phyloP scores from a whole-genome alignment of 768 basidiomycete species.

The Postia placenta region DNA sequence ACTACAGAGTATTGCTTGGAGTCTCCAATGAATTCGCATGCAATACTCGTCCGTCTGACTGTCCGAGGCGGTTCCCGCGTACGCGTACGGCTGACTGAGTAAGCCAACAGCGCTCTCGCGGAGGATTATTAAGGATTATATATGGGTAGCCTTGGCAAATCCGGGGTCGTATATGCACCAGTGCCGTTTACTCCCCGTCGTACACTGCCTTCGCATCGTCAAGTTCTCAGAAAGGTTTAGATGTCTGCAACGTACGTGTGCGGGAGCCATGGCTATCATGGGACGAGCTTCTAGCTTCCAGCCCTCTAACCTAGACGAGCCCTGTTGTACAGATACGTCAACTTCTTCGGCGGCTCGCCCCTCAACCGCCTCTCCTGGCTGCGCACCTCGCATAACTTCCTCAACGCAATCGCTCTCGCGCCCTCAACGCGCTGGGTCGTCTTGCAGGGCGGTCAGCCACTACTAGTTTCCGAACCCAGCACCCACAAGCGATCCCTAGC shows the following conservation, averaged over 20 bases:
- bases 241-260: slow-evolving; percentile 5
- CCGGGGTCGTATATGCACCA: too few relatives aligned
- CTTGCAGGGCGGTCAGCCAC: slow-evolving; percentile 68
- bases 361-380: slow-evolving; percentile 83
- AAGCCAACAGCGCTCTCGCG: too few relatives aligned
- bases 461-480: slow-evolving; percentile 36
- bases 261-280: slow-evolving; percentile 8
- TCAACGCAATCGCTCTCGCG: slow-evolving; percentile 61
- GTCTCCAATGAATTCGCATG: too few relatives aligned
- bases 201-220: neutral
- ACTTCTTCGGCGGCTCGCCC: slow-evolving; percentile 58
- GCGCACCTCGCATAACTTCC: slow-evolving; percentile 63
- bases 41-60: too few relatives aligned
- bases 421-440: slow-evolving; percentile 71
- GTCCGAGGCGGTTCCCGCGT: too few relatives aligned
- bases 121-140: too few relatives aligned
- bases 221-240: neutral
- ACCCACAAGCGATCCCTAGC: slow-evolving; percentile 37
- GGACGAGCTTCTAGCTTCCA: neutral
- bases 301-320: neutral
- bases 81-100: too few relatives aligned
- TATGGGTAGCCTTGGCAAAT: too few relatives aligned
- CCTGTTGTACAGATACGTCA: slow-evolving; percentile 31
- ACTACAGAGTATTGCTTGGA: too few relatives aligned
- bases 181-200: too few relatives aligned